Evolutionary conservation across 805 yeast genomes (phyloP), one percentile per base, ranked within the genome.

Genomic region (Scheffersomyces coipomensis): DNA sequence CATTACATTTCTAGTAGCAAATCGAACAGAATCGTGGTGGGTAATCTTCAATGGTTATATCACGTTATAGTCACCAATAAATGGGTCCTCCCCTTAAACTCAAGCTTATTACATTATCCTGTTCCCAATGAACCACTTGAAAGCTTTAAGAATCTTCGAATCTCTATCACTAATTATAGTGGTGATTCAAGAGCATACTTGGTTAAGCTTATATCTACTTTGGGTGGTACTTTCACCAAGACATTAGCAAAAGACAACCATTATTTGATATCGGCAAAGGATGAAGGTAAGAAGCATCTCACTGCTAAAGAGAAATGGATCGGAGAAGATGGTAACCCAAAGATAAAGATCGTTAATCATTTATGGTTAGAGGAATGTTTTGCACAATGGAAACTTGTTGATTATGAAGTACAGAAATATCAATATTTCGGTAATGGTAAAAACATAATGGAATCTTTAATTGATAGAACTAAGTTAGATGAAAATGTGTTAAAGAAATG

Each of bases 281-380:
- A 85, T 0, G 56, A 55, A 12, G 97, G 99, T 2, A 77, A 74
- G 40, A 91, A 91, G 61, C 88, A 76, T 52, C 75, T 73, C 9
- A 88, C 89, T 13, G 95, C 93, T 0, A 55, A 67, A 25, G 39
- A 43, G 5, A 72, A 73, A 44, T 89, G 97, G 96, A 48, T 60
- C 2, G 51, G 49, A 25, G 63, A 39, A 8, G 37, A 50, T 25
- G 56, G 55, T 0, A 34, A 47, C 5, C 61, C 58, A 0, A 41
- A 43, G 5, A 56, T 87, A 17, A 71, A 72, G 22, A 68, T 84
- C 2, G 81, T 87, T 1, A 89, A 85, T 53, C 96, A 88, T 60
- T 54, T 82, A 11, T 91, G 99, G 99, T 61, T 91, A 11, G 98
- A 91, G 53, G 90, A 86, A 39, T 76, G 88, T 30, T 91, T 73